A percentile compares a stretch with the other conserved stretches of the same genome.
Conservation (phyloP, 208 protist species). For the Crithidia brevicula region DNA sequence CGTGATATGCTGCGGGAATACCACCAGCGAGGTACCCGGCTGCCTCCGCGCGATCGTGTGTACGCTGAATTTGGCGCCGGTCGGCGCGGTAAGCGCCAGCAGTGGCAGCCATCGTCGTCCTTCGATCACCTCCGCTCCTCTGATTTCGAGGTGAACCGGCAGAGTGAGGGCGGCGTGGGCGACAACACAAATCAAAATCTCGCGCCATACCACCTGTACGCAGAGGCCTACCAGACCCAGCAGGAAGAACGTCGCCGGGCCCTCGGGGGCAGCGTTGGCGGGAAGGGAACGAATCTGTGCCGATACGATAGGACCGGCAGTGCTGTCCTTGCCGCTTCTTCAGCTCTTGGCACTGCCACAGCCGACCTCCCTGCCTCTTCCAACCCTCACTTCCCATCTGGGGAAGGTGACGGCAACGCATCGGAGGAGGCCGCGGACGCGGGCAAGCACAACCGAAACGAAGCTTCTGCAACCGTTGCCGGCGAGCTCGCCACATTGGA, state of each 20-base stretch:
- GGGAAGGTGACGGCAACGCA: neutral
- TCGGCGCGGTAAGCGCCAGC: conserved; percentile 38
- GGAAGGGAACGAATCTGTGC: conserved; percentile 29
- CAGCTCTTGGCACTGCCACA: too few species aligned
- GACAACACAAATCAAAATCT: conserved; percentile 42
- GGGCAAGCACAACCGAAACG: neutral
- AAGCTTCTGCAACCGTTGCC: neutral
- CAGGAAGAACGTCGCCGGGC: conserved; percentile 22
- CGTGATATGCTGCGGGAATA: conserved; percentile 76
- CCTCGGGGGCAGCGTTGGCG: neutral
- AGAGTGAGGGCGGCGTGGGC: conserved; percentile 28
- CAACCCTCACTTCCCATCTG: conserved; percentile 73
- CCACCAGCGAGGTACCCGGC: conserved; percentile 50
- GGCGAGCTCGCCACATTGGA: neutral
- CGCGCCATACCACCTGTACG: conserved; percentile 55
- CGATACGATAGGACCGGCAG: neutral
- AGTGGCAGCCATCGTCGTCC: conserved; percentile 69
- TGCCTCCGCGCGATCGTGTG: conserved; percentile 57
- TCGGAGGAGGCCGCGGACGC: neutral
- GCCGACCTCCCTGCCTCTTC: too few species aligned
- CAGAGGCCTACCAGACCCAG: conserved; percentile 57
- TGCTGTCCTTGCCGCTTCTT: conserved; percentile 15
- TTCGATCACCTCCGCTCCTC: conserved; percentile 39
- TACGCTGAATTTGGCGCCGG: conserved; percentile 58
- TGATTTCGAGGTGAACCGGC: conserved; percentile 18